Conservation (phyloP, 352 stramenopile genomes). For the Phytopythium vexans region DNA sequence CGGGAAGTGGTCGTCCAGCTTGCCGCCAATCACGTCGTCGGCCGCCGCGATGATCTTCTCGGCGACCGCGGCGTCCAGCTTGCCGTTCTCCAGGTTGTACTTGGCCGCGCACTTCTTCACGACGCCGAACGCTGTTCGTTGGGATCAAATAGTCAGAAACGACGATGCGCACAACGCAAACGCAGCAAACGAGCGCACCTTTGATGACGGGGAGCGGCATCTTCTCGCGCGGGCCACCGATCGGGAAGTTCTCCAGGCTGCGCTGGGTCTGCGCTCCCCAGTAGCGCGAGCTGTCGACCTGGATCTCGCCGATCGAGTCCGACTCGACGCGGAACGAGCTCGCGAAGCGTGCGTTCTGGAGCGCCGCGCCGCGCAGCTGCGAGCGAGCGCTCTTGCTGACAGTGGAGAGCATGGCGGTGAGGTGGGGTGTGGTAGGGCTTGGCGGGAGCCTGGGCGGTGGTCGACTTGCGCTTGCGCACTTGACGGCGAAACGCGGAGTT, state of each 20-base stretch:
- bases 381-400: slow-evolving; percentile 13
- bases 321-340: slow-evolving; percentile 55
- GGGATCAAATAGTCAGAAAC: too few relatives aligned
- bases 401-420: slow-evolving; percentile 20
- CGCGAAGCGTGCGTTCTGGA: slow-evolving; percentile 30
- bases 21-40: slow-evolving; percentile 90
- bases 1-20: slow-evolving; percentile 95
- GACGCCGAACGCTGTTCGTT: slow-evolving; percentile 89
- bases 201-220: slow-evolving; percentile 96
- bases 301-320: slow-evolving; percentile 79
- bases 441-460: slow-evolving; percentile 4
- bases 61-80: slow-evolving; percentile 73
- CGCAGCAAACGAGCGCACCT: too few relatives aligned
- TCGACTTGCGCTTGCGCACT: too few relatives aligned
- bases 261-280: slow-evolving; percentile 95
- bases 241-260: slow-evolving; percentile 95
- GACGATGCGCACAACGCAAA: too few relatives aligned
- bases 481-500: too few relatives aligned
- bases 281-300: slow-evolving; percentile 83
- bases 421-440: neutral
- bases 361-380: slow-evolving; percentile 19
- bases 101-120: slow-evolving; percentile 94
- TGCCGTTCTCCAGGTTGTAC: slow-evolving; percentile 89
- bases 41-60: slow-evolving; percentile 91
- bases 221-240: slow-evolving; percentile 82